Conservation (phyloP, 2,329 filamentous ascomycete species). For the Aspergillus sclerotialis region DNA sequence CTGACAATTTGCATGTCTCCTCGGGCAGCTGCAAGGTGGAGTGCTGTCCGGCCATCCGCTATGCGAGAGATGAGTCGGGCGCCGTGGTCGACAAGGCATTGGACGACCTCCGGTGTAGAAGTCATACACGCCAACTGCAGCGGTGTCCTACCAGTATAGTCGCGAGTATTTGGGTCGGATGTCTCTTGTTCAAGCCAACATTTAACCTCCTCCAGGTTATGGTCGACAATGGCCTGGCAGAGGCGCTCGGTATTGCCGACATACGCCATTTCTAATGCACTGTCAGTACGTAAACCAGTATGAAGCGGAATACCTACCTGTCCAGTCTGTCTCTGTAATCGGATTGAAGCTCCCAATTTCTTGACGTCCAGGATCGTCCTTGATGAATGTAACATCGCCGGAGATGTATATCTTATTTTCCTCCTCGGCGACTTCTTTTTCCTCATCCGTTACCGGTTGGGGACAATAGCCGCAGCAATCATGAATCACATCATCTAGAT, state of each 20-base stretch:
- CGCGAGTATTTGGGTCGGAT: constrained; percentile 64
- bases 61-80: constrained; percentile 67
- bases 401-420: constrained; percentile 71
- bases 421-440: constrained; percentile 62
- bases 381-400: constrained; percentile 65
- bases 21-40: constrained; percentile 72
- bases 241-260: constrained; percentile 69
- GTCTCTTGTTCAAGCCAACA: constrained; percentile 64
- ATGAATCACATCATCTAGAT: constrained; percentile 63
- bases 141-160: constrained; percentile 72
- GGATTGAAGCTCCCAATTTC: constrained; percentile 69
- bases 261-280: constrained; percentile 66
- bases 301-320: constrained; percentile 27
- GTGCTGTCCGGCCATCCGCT: constrained; percentile 70
- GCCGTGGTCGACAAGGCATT: constrained; percentile 63
- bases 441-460: constrained; percentile 59
- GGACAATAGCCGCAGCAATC: constrained; percentile 83
- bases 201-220: constrained; percentile 61
- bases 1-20: constrained; percentile 64
- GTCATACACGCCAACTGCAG: constrained; percentile 67
- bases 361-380: constrained; percentile 75
- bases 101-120: constrained; percentile 64
- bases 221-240: constrained; percentile 74
- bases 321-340: constrained; percentile 76
- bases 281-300: constrained; percentile 1